Conservation (phyloP, 495 filamentous ascomycete genomes). For the Xylaria palmicola region DNA sequence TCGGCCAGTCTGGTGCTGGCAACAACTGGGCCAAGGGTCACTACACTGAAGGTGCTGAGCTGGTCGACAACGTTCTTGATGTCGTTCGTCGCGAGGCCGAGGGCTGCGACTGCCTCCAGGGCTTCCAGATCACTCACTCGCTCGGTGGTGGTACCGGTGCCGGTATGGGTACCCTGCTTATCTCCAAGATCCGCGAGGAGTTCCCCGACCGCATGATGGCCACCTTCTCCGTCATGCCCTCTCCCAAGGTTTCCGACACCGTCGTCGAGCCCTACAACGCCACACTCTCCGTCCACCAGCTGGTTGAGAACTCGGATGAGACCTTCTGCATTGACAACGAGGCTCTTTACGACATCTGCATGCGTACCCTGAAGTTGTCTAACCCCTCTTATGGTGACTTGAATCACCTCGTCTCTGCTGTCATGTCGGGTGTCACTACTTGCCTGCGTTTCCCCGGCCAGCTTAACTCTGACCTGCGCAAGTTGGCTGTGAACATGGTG, state of each 20-base stretch:
- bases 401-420: slow-evolving; percentile 98
- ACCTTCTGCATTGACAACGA: slow-evolving; percentile 99
- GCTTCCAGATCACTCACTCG: slow-evolving; percentile 99
- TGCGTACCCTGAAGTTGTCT: slow-evolving; percentile 97
- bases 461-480: slow-evolving; percentile 99
- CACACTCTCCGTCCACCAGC: slow-evolving; percentile 97
- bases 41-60: slow-evolving; percentile 99
- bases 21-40: slow-evolving; percentile 99
- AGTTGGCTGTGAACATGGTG: slow-evolving; percentile 99
- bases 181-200: slow-evolving; percentile 99
- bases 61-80: slow-evolving; percentile 97
- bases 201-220: slow-evolving; percentile 99
- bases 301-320: slow-evolving; percentile 99
- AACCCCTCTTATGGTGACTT: slow-evolving; percentile 98
- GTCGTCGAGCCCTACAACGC: slow-evolving; percentile 99
- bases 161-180: slow-evolving; percentile 99
- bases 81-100: slow-evolving; percentile 99
- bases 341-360: slow-evolving; percentile 99
- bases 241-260: slow-evolving; percentile 99
- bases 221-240: slow-evolving; percentile 98
- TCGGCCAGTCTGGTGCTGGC: slow-evolving; percentile 98
- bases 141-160: slow-evolving; percentile 99
- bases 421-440: slow-evolving; percentile 99
- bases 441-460: slow-evolving; percentile 99
- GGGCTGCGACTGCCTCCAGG: slow-evolving; percentile 98